Base-by-base conservation (phyloP, 1,284 basidiomycete species). In the Entoloma clypeatum region DNA sequence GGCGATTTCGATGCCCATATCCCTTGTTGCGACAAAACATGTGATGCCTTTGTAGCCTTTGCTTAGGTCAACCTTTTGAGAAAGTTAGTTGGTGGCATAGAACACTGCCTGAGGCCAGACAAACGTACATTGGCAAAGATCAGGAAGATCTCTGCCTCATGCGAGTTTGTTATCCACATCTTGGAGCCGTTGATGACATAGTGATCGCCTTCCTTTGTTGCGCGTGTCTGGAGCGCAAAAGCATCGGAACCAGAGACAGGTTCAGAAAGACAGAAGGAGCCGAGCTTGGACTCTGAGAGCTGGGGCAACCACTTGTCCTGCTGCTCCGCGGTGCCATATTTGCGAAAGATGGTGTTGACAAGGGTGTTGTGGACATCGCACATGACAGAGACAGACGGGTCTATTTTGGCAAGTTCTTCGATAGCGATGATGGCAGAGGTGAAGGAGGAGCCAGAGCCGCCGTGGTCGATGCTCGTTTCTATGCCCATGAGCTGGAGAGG, bases 151-250 rank as follows among this genome's bases (percentile, higher is more conserved):
- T 93, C 93, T 4, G 96, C 96, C 65, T 99, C 95, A 48, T 83
- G 82, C 5, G 92, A 93, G 72, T 99, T 99, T 34, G 96, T 98
- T 57, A 99, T 99, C 95, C 95, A 99, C 93, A 97, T 95, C 75
- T 99, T 99, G 52, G 88, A 90, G 25, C 95, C 95, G 57, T 94
- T 95, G 48, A 98, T 63, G 22, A 92, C 72, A 75, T 86, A 97
- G 52, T 88, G 66, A 57, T 85, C 79, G 16, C 84, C 84, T 47
- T 92, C 87, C 62, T 89, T 91, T 64, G 76, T 86, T 24, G 93
- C 92, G 9, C 86, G 86, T 2, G 96, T 95, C 64, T 96, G 92
- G 39, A 99, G 74, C 0, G 93, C 93, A 60, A 99, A 99, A 0
- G 95, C 95, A 60, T 99, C 95, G 7, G 93, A 96, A 4, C 95